Evolutionary conservation across 75 land plant genomes (phyloP), one percentile per base, ranked within the genome.

Genomic region (Ceratopteris richardii): DNA sequence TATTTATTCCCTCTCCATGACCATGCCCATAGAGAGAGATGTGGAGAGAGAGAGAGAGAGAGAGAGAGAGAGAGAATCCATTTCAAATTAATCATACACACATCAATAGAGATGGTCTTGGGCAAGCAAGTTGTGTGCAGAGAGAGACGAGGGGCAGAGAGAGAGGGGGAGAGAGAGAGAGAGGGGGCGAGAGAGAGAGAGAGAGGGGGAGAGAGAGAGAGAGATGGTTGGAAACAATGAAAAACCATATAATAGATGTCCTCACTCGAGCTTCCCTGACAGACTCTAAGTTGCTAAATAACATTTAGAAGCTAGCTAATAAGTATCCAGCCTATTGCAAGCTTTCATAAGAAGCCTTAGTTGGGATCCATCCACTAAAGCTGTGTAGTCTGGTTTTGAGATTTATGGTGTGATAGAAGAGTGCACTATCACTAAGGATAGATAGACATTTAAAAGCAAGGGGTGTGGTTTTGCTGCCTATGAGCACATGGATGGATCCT

Each of bases 261-360:
- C 60, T 84, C 22, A 24, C 23, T 26, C 67, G 60, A 1, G 68
- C 77, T 0, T 77, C 65, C 23, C 9, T n/a, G 20, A 30, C 33
- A 1, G 56, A 81, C 62, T 48, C 64, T 0, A 46, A 61, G 30
- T 26, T 84, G 20, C 12, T 66, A 10, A 44, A 20, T 4, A 7
- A 31, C 13, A 48, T 80, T 26, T 39, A 37, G 24, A 56, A 47
- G 29, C 5, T 61, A 0, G 87, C 84, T 41, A 78, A 84, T 50
- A 17, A 22, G 16, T 85, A 84, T 44, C 68, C 73, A 0, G 69
- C 68, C 13, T 74, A 81, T 56, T 27, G 87, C 10, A 84, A 84
- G 70, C 68, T 84, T 84, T 84, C 55, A 75, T 84, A 19, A 76
- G 73, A 44, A 85, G 87, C 10, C 67, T 84, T 18, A 75, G 81